Conservation (phyloP, 495 filamentous ascomycete genomes). For the Neurospora cerealis region DNA sequence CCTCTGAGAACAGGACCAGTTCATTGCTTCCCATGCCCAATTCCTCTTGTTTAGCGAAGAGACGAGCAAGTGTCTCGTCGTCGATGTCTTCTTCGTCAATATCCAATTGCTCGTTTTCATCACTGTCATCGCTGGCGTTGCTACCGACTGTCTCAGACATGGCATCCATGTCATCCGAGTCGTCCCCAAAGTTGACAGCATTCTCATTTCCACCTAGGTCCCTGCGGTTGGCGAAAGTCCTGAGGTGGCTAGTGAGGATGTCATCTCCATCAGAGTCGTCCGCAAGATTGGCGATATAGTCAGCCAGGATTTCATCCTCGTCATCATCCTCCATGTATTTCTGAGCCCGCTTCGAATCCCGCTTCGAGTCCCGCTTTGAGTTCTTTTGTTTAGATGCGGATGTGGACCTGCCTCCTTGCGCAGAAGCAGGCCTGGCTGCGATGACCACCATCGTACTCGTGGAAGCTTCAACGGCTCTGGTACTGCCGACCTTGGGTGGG, state of each 20-base stretch:
- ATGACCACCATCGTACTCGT: background rate
- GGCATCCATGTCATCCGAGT: constrained; percentile 12
- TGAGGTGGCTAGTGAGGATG: constrained; percentile 7
- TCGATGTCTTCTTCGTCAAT: constrained; percentile 21
- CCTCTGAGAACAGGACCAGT: constrained; percentile 43
- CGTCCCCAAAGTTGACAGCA: constrained; percentile 14
- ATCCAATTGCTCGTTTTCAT: constrained; percentile 24
- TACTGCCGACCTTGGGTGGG: background rate
- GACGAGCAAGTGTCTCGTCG: constrained; percentile 49
- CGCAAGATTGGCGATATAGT: constrained; percentile 70
- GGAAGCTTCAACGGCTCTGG: background rate
- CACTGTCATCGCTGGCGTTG: constrained; percentile 25
- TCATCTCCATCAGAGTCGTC: constrained; percentile 26
- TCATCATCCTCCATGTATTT: constrained; percentile 13
- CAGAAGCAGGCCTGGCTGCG: background rate
- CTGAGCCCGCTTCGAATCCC: background rate
- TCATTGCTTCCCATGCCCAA: constrained; percentile 50
- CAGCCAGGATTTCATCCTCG: constrained; percentile 50
- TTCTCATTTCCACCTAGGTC: constrained; percentile 39
- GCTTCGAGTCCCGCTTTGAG: background rate
- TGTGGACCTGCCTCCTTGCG: background rate
- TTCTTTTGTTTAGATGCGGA: background rate
- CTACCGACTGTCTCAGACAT: constrained; percentile 10
- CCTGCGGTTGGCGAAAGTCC: constrained; percentile 23
- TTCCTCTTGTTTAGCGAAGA: constrained; percentile 58